Conservation (phyloP, 2,329 filamentous ascomycete species). For the Cordyceps fumosorosea region DNA sequence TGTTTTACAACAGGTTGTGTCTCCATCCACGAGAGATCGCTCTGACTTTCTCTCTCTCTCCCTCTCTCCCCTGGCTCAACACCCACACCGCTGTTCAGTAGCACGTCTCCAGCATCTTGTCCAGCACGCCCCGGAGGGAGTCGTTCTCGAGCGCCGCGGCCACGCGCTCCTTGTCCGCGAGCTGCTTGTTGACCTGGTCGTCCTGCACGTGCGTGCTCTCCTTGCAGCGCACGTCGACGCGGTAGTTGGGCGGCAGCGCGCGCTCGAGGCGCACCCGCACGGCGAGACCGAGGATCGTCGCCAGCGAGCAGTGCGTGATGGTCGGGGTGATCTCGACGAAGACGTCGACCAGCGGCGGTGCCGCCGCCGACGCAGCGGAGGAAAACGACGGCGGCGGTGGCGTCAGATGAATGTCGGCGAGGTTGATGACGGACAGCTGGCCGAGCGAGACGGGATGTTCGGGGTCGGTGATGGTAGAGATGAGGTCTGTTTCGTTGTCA, state of each 20-base stretch:
- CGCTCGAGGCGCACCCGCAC: slow-evolving; percentile 89
- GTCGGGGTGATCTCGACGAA: slow-evolving; percentile 90
- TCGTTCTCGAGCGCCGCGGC: slow-evolving; percentile 92
- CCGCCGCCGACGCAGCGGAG: slow-evolving; percentile 29
- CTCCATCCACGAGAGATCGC: not conserved
- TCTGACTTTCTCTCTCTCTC: not conserved
- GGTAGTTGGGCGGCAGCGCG: slow-evolving; percentile 82
- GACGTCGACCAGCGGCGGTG: slow-evolving; percentile 55
- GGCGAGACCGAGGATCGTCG: slow-evolving; percentile 91
- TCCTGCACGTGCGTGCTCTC: slow-evolving; percentile 93
- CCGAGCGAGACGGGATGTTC: slow-evolving; percentile 93
- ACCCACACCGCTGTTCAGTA: slow-evolving; percentile 33
- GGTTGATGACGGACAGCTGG: slow-evolving; percentile 87
- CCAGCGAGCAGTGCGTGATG: slow-evolving; percentile 92
- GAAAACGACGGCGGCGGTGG: slow-evolving; percentile 29
- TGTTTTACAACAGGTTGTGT: no score
- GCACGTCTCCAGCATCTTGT: slow-evolving; percentile 91
- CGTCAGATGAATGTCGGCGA: slow-evolving; percentile 82
- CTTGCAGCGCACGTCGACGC: slow-evolving; percentile 89
- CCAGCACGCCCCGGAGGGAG: slow-evolving; percentile 77
- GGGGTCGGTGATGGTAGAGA: slow-evolving; percentile 90
- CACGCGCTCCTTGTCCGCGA: slow-evolving; percentile 93
- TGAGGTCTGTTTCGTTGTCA: slow-evolving; percentile 55
- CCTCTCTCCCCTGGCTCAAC: not conserved
- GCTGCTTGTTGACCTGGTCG: slow-evolving; percentile 93